Evolutionary conservation across 441 rosid species (phyloP).

Genomic region (Jatropha podagrica): DNA sequence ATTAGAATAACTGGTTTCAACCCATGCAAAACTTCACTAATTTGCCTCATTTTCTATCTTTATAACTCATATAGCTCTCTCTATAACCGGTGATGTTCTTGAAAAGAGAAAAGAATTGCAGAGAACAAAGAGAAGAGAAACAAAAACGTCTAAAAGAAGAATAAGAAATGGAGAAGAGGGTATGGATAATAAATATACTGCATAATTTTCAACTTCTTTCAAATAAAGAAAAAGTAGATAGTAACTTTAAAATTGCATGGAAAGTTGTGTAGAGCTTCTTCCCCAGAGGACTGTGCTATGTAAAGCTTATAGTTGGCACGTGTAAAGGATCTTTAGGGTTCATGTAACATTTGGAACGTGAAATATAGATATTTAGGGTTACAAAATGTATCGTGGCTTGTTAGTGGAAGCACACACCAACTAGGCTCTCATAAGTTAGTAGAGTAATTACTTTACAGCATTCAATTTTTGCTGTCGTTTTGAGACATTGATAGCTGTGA

Average conservation of each 20-base stretch:
- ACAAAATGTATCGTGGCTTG: conserved; percentile 6
- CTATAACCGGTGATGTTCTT: no score
- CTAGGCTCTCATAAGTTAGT: no score
- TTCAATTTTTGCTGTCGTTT: neutral
- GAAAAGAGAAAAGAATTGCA: no score
- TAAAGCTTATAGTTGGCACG: neutral
- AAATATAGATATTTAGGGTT: neutral
- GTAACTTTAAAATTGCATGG: no score
- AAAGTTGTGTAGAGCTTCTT: neutral
- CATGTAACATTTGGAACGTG: conserved; percentile 11
- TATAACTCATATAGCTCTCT: no score
- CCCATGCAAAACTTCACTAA: conserved; percentile 9
- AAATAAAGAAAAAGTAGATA: neutral
- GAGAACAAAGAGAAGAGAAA: no score
- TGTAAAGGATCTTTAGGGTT: conserved; percentile 16
- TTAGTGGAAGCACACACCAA: neutral
- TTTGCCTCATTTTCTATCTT: neutral
- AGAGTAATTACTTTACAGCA: neutral
- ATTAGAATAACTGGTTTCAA: conserved; percentile 17
- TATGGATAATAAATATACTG: no score
- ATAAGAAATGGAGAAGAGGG: no score
- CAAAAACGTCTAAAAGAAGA: no score
- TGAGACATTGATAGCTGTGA: no score
- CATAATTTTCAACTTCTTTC: no score
- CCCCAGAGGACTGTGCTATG: neutral